Base-by-base conservation (phyloP, 1,284 basidiomycete species). In the Rhodotorula sp. region DNA sequence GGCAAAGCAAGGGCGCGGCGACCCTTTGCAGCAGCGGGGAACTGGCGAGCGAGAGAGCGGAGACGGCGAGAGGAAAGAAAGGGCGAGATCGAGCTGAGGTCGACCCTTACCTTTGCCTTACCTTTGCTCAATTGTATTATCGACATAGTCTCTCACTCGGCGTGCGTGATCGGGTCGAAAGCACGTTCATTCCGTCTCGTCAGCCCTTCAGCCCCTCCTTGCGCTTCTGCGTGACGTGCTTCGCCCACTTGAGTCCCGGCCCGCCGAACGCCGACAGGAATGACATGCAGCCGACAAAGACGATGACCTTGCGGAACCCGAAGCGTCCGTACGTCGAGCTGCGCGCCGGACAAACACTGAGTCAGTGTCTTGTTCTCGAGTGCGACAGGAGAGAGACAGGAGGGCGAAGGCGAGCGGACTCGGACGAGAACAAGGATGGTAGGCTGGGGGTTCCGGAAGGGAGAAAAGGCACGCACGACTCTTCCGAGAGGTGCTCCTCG, bases 201-300 rank as follows among this genome's bases (percentile, higher is more conserved):
- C 34, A 34, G 34, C 34, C 63, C 21, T 57, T 64, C 34, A 1
- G n/a, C 9, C 44, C n/a, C n/a, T 45, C 58, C 13, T 59, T 59
- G 16, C n/a, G 27, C 14, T 25, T 21, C 7, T 50, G 34, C 25
- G 34, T 34, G 34, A 34, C 34, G 34, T 34, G 34, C 34, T 34
- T 34, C 34, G 64, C 64, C 57, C 58, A 66, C 42, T 21, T 8
- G 3, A 66, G 13, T 14, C 50, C 64, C 4, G 45, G 34, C 3
- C 61, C 61, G 16, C 61, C 61, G 1, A 53, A 23, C 52, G 61
- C 61, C 44, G 50, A 46, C 52, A 44, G 12, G 44, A 62, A 52
- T 0, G 60, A 60, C 70, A 71, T 71, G 10, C 44, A n/a, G 0
- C 73, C 73, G 23, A 74, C 72, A 54, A 75, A 75, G 13, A 73